Evolutionary conservation across 1,284 basidiomycete genomes (phyloP), one percentile per base, ranked within the genome.

Genomic region (Cutaneotrichosporon daszewskae): DNA sequence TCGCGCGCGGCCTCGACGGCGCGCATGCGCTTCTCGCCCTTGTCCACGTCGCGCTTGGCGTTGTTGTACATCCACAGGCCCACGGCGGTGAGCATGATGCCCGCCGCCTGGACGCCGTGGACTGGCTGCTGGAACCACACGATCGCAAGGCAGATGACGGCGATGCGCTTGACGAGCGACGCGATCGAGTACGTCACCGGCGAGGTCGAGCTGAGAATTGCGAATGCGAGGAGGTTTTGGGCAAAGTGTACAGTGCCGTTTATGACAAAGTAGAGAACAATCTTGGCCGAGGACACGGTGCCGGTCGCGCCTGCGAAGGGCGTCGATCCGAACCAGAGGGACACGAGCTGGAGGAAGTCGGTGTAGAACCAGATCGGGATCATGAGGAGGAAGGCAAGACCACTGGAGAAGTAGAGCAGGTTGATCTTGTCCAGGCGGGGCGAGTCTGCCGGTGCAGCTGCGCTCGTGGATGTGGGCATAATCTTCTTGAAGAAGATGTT

Each of bases 401-500:
- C 77, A n/a, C 87, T 89, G 8, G 90, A 94, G 72, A 95, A 98
- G 64, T 95, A 83, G 19, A 99, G 76, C 22, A 99, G 78, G 72
- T 97, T 97, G 64, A 98, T 78, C 75, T 97, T 98, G 79, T 99
- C 94, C 40, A 98, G 78, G 65, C 90, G 90, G 19, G 53, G 51
- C 1, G 47, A 41, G 9, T 72, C 65, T 14, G 71, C 52, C 20
- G 70, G 68, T n/a, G 64, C 60, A 14, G 26, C 8, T 8, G 26
- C 9, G 26, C 9, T 9, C 9, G 28, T 14, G 9, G 81, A 81
- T 14, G 60, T 62, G 1, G 91, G 91, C 77, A 99, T 84, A 49
- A 98, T 83, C 76, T 96, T 97, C 74, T 99, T 99, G 79, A 94
- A 95, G 72, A 94, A 96, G 60, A 99, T 97, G 73, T 98, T 98